phyloP scores from a whole-genome alignment of 2,329 filamentous ascomycete species.

The Colletotrichum magnum region DNA sequence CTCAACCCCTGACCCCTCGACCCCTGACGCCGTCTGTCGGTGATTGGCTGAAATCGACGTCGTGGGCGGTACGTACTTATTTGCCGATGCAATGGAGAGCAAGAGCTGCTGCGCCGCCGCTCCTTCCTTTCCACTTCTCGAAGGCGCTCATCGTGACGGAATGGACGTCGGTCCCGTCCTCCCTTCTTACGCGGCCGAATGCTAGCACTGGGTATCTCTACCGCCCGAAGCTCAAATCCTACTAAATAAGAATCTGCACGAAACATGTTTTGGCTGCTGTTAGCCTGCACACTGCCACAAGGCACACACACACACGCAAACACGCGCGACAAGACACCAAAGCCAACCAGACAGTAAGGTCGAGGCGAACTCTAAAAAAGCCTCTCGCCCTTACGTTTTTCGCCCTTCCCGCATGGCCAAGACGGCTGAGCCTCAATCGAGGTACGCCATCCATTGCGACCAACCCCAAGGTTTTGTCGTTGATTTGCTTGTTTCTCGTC shows the following conservation, averaged over 20 bases:
- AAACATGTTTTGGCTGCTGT: too few relatives aligned
- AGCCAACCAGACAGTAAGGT: too few relatives aligned
- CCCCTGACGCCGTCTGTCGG: not conserved
- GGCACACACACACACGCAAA: too few relatives aligned
- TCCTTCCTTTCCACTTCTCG: not conserved
- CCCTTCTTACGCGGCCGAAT: constrained; percentile 6
- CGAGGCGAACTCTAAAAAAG: not conserved
- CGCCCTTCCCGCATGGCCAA: constrained; percentile 19
- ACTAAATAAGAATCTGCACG: not conserved
- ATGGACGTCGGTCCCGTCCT: constrained; percentile 12
- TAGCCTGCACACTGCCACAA: too few relatives aligned
- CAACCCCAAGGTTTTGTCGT: not conserved
- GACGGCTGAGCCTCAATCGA: constrained; percentile 34
- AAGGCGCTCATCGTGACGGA: too few relatives aligned
- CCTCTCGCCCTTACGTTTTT: not conserved
- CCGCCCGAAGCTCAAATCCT: too few relatives aligned
- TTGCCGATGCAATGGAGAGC: not conserved
- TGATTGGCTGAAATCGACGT: constrained; percentile 3
- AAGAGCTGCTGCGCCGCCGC: not conserved
- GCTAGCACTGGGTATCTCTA: too few relatives aligned
- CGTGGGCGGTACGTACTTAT: not conserved
- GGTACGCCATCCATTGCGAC: constrained; percentile 28
- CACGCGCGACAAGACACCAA: too few relatives aligned
- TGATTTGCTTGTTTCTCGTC: not conserved
- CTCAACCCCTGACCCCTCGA: not conserved